Base-by-base conservation (phyloP, 805 yeast genomes). In the Candida gorgasii region DNA sequence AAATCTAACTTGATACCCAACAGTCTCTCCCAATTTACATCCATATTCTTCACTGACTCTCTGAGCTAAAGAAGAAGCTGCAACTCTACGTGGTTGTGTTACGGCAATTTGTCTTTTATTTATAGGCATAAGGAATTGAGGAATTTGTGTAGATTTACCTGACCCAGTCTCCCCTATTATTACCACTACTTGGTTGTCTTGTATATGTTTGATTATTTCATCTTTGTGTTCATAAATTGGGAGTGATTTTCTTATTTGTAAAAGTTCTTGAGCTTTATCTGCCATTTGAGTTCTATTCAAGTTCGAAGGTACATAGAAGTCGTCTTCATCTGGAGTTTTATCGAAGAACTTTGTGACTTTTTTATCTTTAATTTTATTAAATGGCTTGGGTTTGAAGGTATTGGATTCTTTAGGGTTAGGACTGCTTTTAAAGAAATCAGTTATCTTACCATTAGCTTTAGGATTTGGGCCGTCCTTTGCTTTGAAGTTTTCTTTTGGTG, bases 151-250 rank as follows among this genome's bases (percentile, higher is more conserved):
- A 3, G 98, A 90, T 59, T 92, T 92, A 71, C 98, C 98, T 6
- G 96, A 88, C 64, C 99, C 99, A 0, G 99, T 92, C 59, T 92
- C 98, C 64, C 98, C 98, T 58, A 93, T 86, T 14, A 92, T 72
- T 1, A 92, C 80, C 0, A 90, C 80, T 4, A 89, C 95, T 48
- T 76, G 82, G 53, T 83, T 77, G 8, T 65, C 46, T 2, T 64
- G 44, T 2, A 92, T 57, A 47, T 80, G 77, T 8, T 73, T 65
- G 46, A 86, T 58, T 13, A 92, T 75, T 40, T 79, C 75, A 33
- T 78, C 81, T 52, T 79, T 79, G 47, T 86, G 87, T 50, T 77
- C 80, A 62, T 74, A 89, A 19, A 90, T 87, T 0, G 97, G 97
- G 33, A 90, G 71, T 0, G 74, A 67, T 50, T 76, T 59, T 46